Evolutionary conservation across 2,329 filamentous ascomycete species (phyloP), one percentile per base, ranked within the genome.

Genomic region (Aspergillus aculeatus): DNA sequence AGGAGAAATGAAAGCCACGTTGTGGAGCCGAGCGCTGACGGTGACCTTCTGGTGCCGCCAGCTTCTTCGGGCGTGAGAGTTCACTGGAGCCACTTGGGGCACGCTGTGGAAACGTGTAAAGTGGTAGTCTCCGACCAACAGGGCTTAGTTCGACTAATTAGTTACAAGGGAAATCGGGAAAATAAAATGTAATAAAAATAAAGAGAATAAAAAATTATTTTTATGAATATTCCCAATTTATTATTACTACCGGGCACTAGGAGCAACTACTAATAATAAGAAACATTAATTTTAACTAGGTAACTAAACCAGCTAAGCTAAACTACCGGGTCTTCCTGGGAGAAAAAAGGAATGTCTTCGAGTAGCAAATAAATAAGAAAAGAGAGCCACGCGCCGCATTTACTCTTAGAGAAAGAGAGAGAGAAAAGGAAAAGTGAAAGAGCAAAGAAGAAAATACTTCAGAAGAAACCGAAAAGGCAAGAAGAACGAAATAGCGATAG

Each of bases 31-130:
- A 54, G 51, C 52, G 63, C 66, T 71, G 67, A 70, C 65, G 66
- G 68, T 66, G 68, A 62, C 65, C 71, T 69, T 74, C 69, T 73
- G 66, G 69, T 69, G 71, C 69, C 65, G 68, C 64, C 69, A 66
- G 61, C 64, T 71, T 71, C 65, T 56, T 61, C 62, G 60, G 57
- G 64, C 66, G 68, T 65, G 54, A 59, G 57, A 57, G 53, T 23
- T 59, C 50, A 58, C 47, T 29, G 63, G 61, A 62, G 60, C 59
- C 60, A 64, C 62, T 57, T 50, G 49, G 41, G 47, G 50, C 26
- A 32, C 49, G 49, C 24, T 35, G 57, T 65, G 62, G 64, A 62
- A 66, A 66, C 64, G 61, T 66, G 64, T 59, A 54, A 62, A 56
- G 57, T 48, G 57, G 62, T 50, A 59, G 31, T 26, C 23, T 49